Evolutionary conservation across 2,329 filamentous ascomycete species (phyloP).

Genomic region (Sarocladium kiliense): DNA sequence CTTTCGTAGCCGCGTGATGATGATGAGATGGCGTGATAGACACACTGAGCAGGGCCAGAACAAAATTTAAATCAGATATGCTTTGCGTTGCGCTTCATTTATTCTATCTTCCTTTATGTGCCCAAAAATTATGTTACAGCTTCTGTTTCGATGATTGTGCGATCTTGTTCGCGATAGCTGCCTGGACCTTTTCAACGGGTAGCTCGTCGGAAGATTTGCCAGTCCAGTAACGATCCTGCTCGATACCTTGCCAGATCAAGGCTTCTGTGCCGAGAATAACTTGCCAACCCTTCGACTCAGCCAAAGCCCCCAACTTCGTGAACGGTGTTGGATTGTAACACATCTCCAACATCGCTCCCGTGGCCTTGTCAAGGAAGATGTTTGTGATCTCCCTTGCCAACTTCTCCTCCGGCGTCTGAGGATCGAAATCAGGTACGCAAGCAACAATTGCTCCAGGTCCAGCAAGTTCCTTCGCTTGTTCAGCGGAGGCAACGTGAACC

Average conservation of each 20-base stretch:
- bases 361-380: constrained; percentile 41
- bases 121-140: no score
- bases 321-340: constrained; percentile 72
- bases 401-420: constrained; percentile 57
- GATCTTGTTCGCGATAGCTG: constrained; percentile 34
- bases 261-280: constrained; percentile 73
- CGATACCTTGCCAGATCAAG: constrained; percentile 71
- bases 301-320: constrained; percentile 60
- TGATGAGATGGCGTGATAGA: no score
- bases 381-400: constrained; percentile 52
- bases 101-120: no score
- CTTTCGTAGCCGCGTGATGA: no score
- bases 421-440: constrained; percentile 73
- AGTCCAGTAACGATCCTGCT: constrained; percentile 64
- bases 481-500: constrained; percentile 54
- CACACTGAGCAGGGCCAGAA: no score
- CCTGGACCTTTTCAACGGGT: constrained; percentile 55
- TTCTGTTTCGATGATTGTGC: constrained; percentile 22
- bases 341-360: constrained; percentile 74
- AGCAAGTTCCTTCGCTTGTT: constrained; percentile 54
- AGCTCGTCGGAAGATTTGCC: constrained; percentile 53
- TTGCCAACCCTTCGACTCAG: constrained; percentile 60
- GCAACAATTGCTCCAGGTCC: constrained; percentile 64
- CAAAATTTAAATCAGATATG: no score
- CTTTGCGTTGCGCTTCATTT: no score